These are phyloP conservation scores for Ogataea haglerorum DNA, from an alignment of 805 yeast species.

Conservation along the genomic window DNA sequence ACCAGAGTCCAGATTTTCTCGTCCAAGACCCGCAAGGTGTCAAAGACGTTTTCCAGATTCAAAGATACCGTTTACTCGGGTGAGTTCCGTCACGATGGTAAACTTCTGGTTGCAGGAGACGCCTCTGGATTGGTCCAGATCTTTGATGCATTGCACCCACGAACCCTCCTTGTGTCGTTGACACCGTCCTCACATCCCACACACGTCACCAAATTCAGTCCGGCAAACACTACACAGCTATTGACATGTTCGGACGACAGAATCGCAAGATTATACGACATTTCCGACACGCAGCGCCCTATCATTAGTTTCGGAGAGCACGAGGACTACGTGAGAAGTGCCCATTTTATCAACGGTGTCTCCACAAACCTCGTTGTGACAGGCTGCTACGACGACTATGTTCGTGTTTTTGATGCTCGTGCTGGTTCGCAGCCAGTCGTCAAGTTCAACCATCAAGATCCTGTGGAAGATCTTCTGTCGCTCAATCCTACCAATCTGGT, in stretches of 20 bases:
- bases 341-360: constrained; percentile 62
- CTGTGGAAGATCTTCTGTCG: constrained; percentile 82
- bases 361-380: constrained; percentile 73
- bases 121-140: constrained; percentile 91
- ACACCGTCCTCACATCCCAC: constrained; percentile 85
- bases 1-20: constrained; percentile 91
- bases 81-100: constrained; percentile 88
- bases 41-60: constrained; percentile 80
- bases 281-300: constrained; percentile 74
- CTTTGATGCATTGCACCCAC: constrained; percentile 73
- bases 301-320: constrained; percentile 67
- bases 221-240: constrained; percentile 66
- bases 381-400: constrained; percentile 89
- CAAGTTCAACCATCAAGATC: constrained; percentile 67
- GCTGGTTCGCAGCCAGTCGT: constrained; percentile 49
- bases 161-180: constrained; percentile 74
- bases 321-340: constrained; percentile 84
- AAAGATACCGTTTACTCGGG: constrained; percentile 92
- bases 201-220: constrained; percentile 91
- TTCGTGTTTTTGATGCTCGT: constrained; percentile 83
- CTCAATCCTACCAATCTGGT: constrained; percentile 71
- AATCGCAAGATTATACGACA: constrained; percentile 82
- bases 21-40: constrained; percentile 89
- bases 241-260: constrained; percentile 92
- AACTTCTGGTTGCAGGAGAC: constrained; percentile 89